phyloP scores from a whole-genome alignment of 1,284 basidiomycete genomes.

The Phellinidium pouzarii region DNA sequence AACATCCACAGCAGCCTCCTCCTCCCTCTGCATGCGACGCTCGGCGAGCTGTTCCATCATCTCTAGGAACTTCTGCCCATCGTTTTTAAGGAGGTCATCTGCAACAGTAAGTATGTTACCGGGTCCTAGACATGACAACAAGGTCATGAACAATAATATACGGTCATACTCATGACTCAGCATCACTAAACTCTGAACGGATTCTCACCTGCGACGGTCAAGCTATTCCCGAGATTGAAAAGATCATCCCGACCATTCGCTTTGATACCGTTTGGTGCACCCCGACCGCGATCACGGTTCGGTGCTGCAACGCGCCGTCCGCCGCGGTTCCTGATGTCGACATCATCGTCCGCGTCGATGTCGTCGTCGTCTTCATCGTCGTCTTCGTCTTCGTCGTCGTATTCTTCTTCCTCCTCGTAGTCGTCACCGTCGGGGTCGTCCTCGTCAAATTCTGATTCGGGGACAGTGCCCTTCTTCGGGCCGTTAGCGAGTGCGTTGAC shows the following conservation, averaged over 20 bases:
- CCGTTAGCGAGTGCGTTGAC: conserved; percentile 38
- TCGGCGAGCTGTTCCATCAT: conserved; percentile 99
- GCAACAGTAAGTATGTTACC: conserved; percentile 98
- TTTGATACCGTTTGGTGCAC: conserved; percentile 32
- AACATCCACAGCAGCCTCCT: conserved; percentile 77
- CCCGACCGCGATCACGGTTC: conserved; percentile 29
- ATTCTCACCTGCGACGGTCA: conserved; percentile 77
- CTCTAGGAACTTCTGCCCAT: conserved; percentile 97
- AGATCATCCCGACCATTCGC: conserved; percentile 51
- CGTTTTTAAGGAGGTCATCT: conserved; percentile 96
- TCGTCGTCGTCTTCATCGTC: conserved; percentile 64
- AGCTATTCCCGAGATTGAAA: conserved; percentile 71
- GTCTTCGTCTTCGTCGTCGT: conserved; percentile 60
- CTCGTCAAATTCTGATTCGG: conserved; percentile 60
- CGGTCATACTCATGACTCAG: conserved; percentile 14
- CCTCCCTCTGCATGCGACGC: conserved; percentile 87
- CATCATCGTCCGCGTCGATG: conserved; percentile 53
- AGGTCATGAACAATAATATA: conserved; percentile 8
- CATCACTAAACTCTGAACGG: conserved; percentile 8
- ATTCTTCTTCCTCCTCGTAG: conserved; percentile 52
- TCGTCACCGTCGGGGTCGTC: conserved; percentile 55
- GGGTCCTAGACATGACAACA: conserved; percentile 41
- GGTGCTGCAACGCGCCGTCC: conserved; percentile 28
- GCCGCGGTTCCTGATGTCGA: conserved; percentile 36
- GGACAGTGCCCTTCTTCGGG: conserved; percentile 37